Base-by-base conservation (phyloP, 768 basidiomycete genomes). In the Pisolithus orientalis region DNA sequence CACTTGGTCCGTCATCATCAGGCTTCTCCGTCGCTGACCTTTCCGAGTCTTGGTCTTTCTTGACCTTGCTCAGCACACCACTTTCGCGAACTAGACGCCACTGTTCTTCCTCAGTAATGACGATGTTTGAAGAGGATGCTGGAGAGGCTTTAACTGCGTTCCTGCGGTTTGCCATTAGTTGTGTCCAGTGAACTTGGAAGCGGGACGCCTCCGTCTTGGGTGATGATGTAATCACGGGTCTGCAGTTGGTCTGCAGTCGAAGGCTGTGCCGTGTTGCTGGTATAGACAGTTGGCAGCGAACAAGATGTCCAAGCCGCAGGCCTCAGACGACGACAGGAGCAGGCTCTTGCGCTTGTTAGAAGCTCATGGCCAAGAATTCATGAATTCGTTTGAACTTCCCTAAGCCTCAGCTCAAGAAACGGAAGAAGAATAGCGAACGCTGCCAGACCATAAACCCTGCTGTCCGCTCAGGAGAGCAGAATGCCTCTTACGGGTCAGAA, bases 31-130 rank as follows among this genome's bases (percentile, higher is more conserved):
- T 24, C 10, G 17, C 46, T 40, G 45, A 42, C 56, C 42, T 3
- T 47, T 44, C 39, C 28, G 44, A n/a, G 45, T 29, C 38, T 43
- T 52, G 46, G 51, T 53, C 52, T 5, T 62, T 39, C 50, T 57
- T 55, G 56, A 70, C 53, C 52, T 71, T 69, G 48, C 76, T 70
- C 13, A 86, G 70, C 47, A 85, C 66, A 16, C 85, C 86, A 13
- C 81, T 77, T 55, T 88, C 74, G 9, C 80, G 78, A 58, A 90
- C 78, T 37, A 91, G 66, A 11, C 87, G 79, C 86, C 84, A 85
- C 74, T 90, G 80, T 64, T 91, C 89, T 1, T 85, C 81, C 62
- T 87, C 82, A 4, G 86, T 63, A 37, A 91, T 82, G 37, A 83
- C 76, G 42, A 78, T 53, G n/a, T 59, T 47, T 50, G 59, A 59